A percentile compares a stretch with the other conserved stretches of the same genome.
Evolutionary conservation across 2,329 filamentous ascomycete species (phyloP).

Genomic region (Fusarium albosuccineum): DNA sequence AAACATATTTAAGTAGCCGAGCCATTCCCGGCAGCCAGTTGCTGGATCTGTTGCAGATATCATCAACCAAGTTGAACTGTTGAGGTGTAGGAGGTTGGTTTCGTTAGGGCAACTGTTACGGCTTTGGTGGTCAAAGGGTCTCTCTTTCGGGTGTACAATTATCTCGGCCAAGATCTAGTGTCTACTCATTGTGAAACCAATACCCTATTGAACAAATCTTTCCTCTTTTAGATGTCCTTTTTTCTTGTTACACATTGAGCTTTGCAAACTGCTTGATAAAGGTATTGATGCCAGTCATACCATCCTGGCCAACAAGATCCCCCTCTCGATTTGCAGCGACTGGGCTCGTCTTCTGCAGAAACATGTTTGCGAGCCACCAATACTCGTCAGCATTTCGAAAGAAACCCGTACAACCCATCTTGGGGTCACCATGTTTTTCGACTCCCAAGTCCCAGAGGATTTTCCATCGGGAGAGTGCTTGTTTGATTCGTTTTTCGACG

Average conservation of each 20-base stretch:
- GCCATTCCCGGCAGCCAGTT: too few relatives aligned
- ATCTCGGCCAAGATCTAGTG: too few relatives aligned
- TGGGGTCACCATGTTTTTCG: neutral
- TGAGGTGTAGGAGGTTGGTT: too few relatives aligned
- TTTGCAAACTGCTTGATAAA: neutral
- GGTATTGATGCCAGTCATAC: neutral
- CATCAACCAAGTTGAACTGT: too few relatives aligned
- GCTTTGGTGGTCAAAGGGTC: too few relatives aligned
- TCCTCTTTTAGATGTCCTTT: too few relatives aligned
- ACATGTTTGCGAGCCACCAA: slow-evolving; percentile 6
- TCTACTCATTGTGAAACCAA: too few relatives aligned
- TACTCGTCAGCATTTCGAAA: slow-evolving; percentile 9
- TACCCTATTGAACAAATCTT: too few relatives aligned
- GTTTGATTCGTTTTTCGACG: neutral
- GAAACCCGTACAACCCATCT: neutral
- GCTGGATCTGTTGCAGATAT: too few relatives aligned
- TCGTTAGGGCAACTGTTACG: too few relatives aligned
- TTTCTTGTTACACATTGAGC: neutral
- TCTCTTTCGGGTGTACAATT: too few relatives aligned
- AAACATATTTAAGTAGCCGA: too few relatives aligned
- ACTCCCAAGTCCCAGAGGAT: neutral
- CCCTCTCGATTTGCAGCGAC: neutral
- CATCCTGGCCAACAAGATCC: neutral
- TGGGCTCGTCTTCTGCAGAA: neutral
- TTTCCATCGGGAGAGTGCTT: slow-evolving; percentile 2